These are phyloP conservation scores for Pachysandra terminalis DNA, from an alignment of 164 flowering plant genomes.

Conservation along the genomic window DNA sequence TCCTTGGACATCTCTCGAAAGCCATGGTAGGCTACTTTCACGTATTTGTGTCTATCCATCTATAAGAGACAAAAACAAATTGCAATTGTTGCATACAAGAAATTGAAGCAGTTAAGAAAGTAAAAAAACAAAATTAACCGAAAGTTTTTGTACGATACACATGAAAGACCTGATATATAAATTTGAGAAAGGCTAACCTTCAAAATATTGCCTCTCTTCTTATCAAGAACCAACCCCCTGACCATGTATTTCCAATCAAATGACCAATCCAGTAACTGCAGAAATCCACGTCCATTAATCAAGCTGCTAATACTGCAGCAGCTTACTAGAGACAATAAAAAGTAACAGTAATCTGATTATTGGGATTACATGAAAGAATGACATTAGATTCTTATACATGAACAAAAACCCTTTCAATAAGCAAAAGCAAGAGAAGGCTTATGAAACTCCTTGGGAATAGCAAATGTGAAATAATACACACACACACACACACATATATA, in stretches of 20 bases:
- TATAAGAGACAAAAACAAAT: constrained; percentile 23
- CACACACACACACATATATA: too few relatives aligned
- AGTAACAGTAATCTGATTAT: neutral
- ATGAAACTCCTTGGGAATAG: neutral
- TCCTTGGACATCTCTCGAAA: constrained; percentile 86
- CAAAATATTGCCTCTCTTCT: constrained; percentile 94
- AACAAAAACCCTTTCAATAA: neutral
- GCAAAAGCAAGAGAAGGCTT: neutral
- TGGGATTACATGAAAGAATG: neutral
- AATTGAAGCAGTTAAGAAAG: neutral
- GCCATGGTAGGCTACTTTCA: constrained; percentile 98
- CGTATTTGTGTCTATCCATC: constrained; percentile 99
- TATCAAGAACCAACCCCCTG: constrained; percentile 93
- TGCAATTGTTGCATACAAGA: constrained; percentile 4
- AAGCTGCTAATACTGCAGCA: neutral
- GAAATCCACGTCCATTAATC: constrained; percentile 7
- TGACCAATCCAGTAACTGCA: constrained; percentile 82
- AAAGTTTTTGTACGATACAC: neutral
- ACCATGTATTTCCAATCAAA: constrained; percentile 99
- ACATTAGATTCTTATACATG: too few relatives aligned
- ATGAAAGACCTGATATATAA: neutral
- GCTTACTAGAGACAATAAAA: neutral
- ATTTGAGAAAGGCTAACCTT: constrained; percentile 49
- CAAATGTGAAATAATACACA: too few relatives aligned
- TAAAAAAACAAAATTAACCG: neutral